Conservation (phyloP, 805 yeast species). For the Kazachstania africana region DNA sequence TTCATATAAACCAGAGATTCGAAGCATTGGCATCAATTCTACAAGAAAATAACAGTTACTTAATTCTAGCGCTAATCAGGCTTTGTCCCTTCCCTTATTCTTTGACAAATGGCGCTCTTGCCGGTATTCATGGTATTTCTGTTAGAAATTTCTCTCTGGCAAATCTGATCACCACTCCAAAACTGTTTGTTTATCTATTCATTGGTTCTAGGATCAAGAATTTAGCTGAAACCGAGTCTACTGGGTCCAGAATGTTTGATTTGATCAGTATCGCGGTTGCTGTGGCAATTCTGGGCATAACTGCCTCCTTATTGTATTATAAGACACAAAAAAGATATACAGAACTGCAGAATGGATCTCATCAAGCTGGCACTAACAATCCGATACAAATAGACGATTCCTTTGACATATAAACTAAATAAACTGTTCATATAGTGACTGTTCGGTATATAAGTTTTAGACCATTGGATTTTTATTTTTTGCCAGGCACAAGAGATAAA, state of each 20-base stretch:
- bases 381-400: conserved; percentile 4
- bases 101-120: conserved; percentile 82
- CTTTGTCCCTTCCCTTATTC: conserved; percentile 92
- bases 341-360: conserved; percentile 17
- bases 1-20: conserved; percentile 51
- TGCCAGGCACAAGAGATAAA: too few species aligned
- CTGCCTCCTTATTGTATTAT: conserved; percentile 58
- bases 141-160: conserved; percentile 55
- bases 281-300: conserved; percentile 37
- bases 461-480: too few species aligned
- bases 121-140: conserved; percentile 70
- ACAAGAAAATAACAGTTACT: conserved; percentile 55
- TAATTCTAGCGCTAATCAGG: conserved; percentile 59
- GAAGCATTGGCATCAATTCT: conserved; percentile 65
- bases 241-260: conserved; percentile 46
- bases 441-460: too few species aligned
- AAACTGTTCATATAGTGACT: too few species aligned
- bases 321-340: conserved; percentile 32
- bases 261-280: conserved; percentile 50
- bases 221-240: conserved; percentile 48
- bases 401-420: conserved; percentile 6
- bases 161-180: conserved; percentile 69
- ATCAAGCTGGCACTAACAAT: conserved; percentile 1
- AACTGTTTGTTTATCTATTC: conserved; percentile 61
- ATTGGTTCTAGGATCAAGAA: conserved; percentile 65